Evolutionary conservation across 257 asterid genomes (phyloP).

Genomic region (Gynochthodes officinalis): DNA sequence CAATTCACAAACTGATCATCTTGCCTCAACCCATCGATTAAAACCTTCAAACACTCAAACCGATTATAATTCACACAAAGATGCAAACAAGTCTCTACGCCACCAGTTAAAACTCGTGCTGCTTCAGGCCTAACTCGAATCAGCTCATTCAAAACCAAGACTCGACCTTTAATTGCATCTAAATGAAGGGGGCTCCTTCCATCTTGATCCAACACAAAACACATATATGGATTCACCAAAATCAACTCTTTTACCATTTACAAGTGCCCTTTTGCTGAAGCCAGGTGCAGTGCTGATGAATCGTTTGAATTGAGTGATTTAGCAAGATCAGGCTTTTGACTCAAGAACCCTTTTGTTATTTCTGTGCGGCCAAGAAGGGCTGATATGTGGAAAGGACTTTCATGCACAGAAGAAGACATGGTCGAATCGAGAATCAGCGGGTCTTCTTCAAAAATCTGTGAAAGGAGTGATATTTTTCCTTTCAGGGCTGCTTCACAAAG

Average conservation of each 20-base stretch:
- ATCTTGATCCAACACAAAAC: constrained; percentile 21
- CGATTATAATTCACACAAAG: too few species aligned
- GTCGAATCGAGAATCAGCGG: constrained; percentile 19
- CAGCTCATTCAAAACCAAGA: constrained; percentile 10
- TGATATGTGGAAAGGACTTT: constrained; percentile 26
- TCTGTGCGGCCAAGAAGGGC: constrained; percentile 28
- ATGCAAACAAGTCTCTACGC: constrained; percentile 31
- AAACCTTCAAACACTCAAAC: constrained; percentile 27
- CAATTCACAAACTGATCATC: constrained; percentile 27
- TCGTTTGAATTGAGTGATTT: constrained; percentile 22
- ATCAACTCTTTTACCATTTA: constrained; percentile 24
- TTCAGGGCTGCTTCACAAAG: constrained; percentile 20
- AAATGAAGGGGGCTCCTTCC: constrained; percentile 32
- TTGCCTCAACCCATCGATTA: constrained; percentile 16
- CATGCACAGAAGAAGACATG: neutral
- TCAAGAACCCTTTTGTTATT: constrained; percentile 18
- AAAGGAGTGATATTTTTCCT: constrained; percentile 16
- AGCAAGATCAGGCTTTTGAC: constrained; percentile 16
- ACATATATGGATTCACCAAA: constrained; percentile 19
- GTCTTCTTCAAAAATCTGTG: constrained; percentile 24
- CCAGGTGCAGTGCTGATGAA: constrained; percentile 34
- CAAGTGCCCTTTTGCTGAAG: constrained; percentile 34
- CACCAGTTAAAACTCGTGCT: constrained; percentile 12
- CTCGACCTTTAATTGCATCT: constrained; percentile 32
- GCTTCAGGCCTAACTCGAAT: neutral